A percentile compares a stretch with the other conserved stretches of the same genome.
phyloP scores from a whole-genome alignment of 2,329 filamentous ascomycete genomes.

The Paraconiothyrium brasiliense region DNA sequence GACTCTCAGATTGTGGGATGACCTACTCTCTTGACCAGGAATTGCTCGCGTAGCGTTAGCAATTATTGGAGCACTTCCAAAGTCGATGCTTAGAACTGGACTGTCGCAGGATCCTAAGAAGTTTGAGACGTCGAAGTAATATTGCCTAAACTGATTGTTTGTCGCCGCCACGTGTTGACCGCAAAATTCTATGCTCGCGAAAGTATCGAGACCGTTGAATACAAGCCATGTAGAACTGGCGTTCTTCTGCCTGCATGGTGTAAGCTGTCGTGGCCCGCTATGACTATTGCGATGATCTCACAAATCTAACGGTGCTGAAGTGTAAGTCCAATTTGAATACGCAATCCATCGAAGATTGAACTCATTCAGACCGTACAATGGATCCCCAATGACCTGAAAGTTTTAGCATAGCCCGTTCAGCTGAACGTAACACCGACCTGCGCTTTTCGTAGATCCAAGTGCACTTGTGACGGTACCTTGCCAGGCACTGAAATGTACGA shows the following conservation, averaged over 20 bases:
- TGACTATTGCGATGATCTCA: conserved; percentile 10
- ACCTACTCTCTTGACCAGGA: conserved; percentile 57
- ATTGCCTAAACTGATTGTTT: conserved; percentile 71
- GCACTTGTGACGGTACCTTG: conserved; percentile 65
- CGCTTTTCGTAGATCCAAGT: conserved; percentile 65
- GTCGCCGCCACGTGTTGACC: conserved; percentile 64
- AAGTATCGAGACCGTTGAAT: conserved; percentile 71
- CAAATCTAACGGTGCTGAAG: conserved; percentile 54
- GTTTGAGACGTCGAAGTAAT: conserved; percentile 65
- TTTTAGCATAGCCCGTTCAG: background rate
- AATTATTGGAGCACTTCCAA: conserved; percentile 65
- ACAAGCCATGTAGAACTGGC: conserved; percentile 62
- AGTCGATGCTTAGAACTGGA: conserved; percentile 61
- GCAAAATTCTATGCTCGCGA: conserved; percentile 66
- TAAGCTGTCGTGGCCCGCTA: background rate
- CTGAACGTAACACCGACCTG: conserved; percentile 13
- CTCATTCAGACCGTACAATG: conserved; percentile 67
- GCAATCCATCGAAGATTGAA: conserved; percentile 68
- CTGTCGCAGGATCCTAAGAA: conserved; percentile 55
- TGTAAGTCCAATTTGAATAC: conserved; percentile 70
- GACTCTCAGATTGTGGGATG: background rate
- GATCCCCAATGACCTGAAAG: conserved; percentile 60
- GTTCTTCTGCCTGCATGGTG: conserved; percentile 30
- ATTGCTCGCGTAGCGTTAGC: conserved; percentile 62
- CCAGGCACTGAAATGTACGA: conserved; percentile 63